A percentile compares a stretch with the other conserved stretches of the same genome.
phyloP scores from a whole-genome alignment of 2,329 filamentous ascomycete species.

The Chaetomiaceae sp. region DNA sequence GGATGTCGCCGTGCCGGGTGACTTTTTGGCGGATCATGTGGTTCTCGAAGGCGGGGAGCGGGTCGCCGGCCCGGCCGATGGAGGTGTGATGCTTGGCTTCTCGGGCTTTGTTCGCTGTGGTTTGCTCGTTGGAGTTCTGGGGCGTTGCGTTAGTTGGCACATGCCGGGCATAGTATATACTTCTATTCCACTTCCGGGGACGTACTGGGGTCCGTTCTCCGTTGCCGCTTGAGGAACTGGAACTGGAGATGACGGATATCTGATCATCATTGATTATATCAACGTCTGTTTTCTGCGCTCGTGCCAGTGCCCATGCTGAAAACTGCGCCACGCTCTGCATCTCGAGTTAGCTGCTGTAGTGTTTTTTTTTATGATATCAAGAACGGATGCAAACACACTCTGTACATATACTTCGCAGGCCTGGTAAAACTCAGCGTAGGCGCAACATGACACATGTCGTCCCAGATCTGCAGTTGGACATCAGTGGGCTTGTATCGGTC shows the following conservation, averaged over 20 bases:
- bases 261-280: slow-evolving; percentile 77
- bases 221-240: slow-evolving; percentile 38
- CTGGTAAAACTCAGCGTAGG: slow-evolving; percentile 92
- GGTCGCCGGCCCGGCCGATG: slow-evolving; percentile 82
- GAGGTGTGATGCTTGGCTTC: slow-evolving; percentile 2
- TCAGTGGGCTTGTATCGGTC: slow-evolving; percentile 74
- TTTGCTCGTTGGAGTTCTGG: slow-evolving; percentile 1
- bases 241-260: slow-evolving; percentile 68
- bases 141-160: no score
- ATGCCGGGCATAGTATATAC: no score
- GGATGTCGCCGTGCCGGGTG: slow-evolving; percentile 70
- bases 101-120: not conserved
- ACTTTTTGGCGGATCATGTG: slow-evolving; percentile 93
- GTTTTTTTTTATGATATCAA: not conserved
- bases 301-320: slow-evolving; percentile 81
- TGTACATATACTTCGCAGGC: slow-evolving; percentile 96
- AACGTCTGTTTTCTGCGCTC: slow-evolving; percentile 73
- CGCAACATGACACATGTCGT: slow-evolving; percentile 87
- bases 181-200: no score
- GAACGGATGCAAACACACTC: slow-evolving; percentile 39
- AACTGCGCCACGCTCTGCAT: slow-evolving; percentile 72
- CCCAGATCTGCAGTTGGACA: slow-evolving; percentile 94
- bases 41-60: slow-evolving; percentile 70
- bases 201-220: slow-evolving; percentile 19
- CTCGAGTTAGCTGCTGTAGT: not conserved